Base-by-base conservation (phyloP, 2,329 filamentous ascomycete genomes). In the Cladosporium velox region DNA sequence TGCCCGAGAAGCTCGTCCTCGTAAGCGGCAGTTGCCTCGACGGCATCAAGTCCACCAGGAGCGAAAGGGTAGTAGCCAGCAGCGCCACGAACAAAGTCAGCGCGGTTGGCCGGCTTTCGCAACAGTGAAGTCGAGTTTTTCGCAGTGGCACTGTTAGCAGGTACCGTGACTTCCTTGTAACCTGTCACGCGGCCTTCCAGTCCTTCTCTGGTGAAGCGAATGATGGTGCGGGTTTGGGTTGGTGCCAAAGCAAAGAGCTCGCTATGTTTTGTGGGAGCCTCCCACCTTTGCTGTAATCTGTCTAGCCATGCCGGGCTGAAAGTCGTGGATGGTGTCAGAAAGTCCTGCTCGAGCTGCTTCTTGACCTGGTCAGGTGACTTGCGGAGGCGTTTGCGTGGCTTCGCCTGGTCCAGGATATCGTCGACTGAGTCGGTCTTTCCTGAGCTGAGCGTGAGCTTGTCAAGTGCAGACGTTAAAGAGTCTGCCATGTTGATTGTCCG, bases 21-120 rank as follows among this genome's bases (percentile, higher is more conserved):
- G 62, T 92, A 83, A 4, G 91, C 91, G 32, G 93, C 92, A 11
- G 93, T 89, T 2, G 91, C 91, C 77, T 96, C 91, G 26, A 97
- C 90, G 1, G 89, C 88, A 67, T 97, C 93, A 15, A 98, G 79
- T 1, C 95, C 95, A 65, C 93, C 93, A 0, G 94, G 94, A 0
- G 93, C 90, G 79, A 98, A 97, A 0, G 94, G 94, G 67, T 97
- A 96, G 80, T 96, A 97, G 0, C 94, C 94, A 8, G 93, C 92
- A 41, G 91, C 93, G 15, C 95, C 95, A 68, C 94, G 87, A 14
- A 98, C 93, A 78, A 98, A 97, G 59, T 98, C 93, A 34, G 91
- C 92, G 68, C 91, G 87, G 66, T 88, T 89, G 15, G 92, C 94
- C 3, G 94, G 94, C 75, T 96, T 96, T 55, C 95, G 87, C 18